A percentile compares a stretch with the other conserved stretches of the same genome.
These are phyloP conservation scores for Populus hybrid DNA, from an alignment of 441 rosid genomes.

Conservation along the genomic window DNA sequence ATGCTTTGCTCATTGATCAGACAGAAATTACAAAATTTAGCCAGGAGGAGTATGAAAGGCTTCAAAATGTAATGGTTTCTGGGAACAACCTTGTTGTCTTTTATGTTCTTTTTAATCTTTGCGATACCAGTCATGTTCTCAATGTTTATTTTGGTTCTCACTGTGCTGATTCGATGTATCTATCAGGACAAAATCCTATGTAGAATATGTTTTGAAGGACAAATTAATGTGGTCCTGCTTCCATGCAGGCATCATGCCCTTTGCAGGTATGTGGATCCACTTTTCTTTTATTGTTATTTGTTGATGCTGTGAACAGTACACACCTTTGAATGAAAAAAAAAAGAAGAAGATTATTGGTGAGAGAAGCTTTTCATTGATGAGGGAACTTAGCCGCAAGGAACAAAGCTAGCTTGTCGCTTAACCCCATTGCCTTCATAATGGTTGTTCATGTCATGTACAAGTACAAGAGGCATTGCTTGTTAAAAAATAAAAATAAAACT, in stretches of 20 bases:
- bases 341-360: not conserved
- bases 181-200: constrained; percentile 90
- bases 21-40: constrained; percentile 74
- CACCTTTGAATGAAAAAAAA: not conserved
- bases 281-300: not conserved
- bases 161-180: constrained; percentile 8
- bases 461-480: not conserved
- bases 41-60: constrained; percentile 74
- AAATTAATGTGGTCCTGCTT: constrained; percentile 77
- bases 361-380: not conserved
- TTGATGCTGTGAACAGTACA: not conserved
- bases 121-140: not conserved
- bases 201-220: constrained; percentile 85
- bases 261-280: constrained; percentile 59
- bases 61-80: constrained; percentile 32
- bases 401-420: not conserved
- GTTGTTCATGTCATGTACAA: not conserved
- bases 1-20: constrained; percentile 86
- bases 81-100: constrained; percentile 1
- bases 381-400: not conserved
- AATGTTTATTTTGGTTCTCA: not conserved
- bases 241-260: constrained; percentile 90
- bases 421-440: not conserved
- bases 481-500: not conserved
- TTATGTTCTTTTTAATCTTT: not conserved